Base-by-base conservation (phyloP, 805 yeast genomes). In the Saturnispora hagleri region DNA sequence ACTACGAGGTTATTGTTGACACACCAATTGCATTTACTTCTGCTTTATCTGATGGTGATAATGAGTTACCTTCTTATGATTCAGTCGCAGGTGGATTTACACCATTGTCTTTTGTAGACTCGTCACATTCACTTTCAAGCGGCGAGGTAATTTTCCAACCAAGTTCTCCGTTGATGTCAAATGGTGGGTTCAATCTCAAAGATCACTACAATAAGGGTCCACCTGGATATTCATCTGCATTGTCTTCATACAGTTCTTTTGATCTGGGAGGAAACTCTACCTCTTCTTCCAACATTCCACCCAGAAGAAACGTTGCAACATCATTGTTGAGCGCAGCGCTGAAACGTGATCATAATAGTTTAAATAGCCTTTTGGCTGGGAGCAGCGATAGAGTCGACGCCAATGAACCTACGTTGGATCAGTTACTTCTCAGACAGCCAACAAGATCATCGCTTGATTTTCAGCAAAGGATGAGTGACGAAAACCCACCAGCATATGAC, bases 1-100 rank as follows among this genome's bases (percentile, higher is more conserved):
- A 86, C 63, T 86, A 82, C 60, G 95, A 86, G 58, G 90, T 86
- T 20, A 79, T 86, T 43, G 84, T 86, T 40, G 93, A 86, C 61
- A 84, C 91, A 0, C 93, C 93, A 0, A 72, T 86, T 36, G 73
- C 76, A 31, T 62, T 80, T 18, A 68, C 78, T n/a, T 75, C 81
- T 12, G 71, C 72, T 35, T 67, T 67, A 56, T 61, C 57, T 10
- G 60, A 57, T 42, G 64, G 66, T 48, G 40, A 69, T 60, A 35
- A 66, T 55, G 54, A 76, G 62, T 61, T 70, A 68, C 66, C 76
- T 64, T 50, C 79, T 69, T 51, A 69, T 54, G 69, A 68, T 17
- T 59, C 60, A 51, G 70, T 65, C 4, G 65, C 66, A 43, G 62
- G 59, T 36, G 47, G 48, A 10, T 46, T 35, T 13, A 35, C 33